A percentile compares a stretch with the other conserved stretches of the same genome.
Evolutionary conservation across 169 alveolate genomes (phyloP).

Genomic region (Blepharisma undulans): DNA sequence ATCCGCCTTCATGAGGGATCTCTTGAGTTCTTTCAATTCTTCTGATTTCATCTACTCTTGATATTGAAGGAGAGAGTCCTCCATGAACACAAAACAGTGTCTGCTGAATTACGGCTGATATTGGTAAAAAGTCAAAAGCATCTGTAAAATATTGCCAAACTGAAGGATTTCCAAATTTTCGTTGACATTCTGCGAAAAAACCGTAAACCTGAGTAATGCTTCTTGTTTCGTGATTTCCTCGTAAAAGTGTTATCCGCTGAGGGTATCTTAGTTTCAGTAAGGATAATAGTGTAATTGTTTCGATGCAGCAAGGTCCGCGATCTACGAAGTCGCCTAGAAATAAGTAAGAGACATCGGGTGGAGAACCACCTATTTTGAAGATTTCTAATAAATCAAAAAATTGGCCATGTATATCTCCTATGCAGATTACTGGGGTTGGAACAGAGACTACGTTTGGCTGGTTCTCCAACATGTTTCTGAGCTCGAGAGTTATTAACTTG

Average conservation of each 20-base stretch:
- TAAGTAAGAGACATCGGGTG: conserved; percentile 83
- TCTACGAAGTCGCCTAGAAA: conserved; percentile 91
- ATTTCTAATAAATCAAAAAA: conserved; percentile 83
- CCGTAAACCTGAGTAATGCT: conserved; percentile 86
- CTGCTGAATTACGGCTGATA: conserved; percentile 76
- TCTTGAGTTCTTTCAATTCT: conserved; percentile 76
- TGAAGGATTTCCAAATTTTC: conserved; percentile 73
- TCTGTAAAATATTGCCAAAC: conserved; percentile 86
- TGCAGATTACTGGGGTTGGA: conserved; percentile 77
- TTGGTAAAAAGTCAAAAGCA: conserved; percentile 83
- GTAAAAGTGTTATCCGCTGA: conserved; percentile 66
- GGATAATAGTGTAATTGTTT: conserved; percentile 71
- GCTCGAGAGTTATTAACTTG: conserved; percentile 63
- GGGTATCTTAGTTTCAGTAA: conserved; percentile 79
- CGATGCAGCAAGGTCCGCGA: conserved; percentile 86
- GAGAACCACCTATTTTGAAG: conserved; percentile 87
- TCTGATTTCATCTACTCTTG: conserved; percentile 67
- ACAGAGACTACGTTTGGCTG: conserved; percentile 72
- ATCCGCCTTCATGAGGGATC: conserved; percentile 87
- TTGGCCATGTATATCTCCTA: conserved; percentile 90
- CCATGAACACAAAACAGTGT: conserved; percentile 86
- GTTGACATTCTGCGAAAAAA: conserved; percentile 80
- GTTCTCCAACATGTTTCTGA: conserved; percentile 66
- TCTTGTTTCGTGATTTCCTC: conserved; percentile 90
- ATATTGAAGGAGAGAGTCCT: conserved; percentile 83